phyloP scores from a whole-genome alignment of 176 grass and related monocot species.

The Echinochloa phyllopogon region DNA sequence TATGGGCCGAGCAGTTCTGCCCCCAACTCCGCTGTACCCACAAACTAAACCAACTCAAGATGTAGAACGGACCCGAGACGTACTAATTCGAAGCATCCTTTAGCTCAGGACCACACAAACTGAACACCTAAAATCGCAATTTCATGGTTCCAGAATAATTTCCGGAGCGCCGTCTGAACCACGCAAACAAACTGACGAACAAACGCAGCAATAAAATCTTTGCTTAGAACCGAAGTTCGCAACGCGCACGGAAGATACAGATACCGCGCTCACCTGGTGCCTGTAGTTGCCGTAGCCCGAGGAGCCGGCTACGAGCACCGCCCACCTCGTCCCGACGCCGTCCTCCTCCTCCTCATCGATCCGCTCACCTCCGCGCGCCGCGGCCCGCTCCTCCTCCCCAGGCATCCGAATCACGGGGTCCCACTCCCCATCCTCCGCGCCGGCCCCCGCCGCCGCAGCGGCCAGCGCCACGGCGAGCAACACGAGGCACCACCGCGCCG shows the following conservation, averaged over 20 bases:
- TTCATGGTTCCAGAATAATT: background rate
- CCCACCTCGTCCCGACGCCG: conserved; percentile 76
- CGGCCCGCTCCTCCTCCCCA: conserved; percentile 37
- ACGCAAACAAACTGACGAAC: background rate
- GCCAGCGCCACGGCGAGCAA: conserved; percentile 38
- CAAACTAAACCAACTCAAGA: background rate
- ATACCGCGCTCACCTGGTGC: conserved; percentile 63
- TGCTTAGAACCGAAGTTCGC: background rate
- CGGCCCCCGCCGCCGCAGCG: conserved; percentile 23
- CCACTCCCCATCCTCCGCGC: conserved; percentile 45
- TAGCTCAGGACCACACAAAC: background rate
- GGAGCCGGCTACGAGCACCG: conserved; percentile 91
- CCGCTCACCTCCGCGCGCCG: background rate
- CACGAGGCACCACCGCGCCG: conserved; percentile 28
- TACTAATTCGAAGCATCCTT: background rate
- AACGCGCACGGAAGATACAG: background rate
- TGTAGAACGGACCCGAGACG: background rate
- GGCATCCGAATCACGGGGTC: conserved; percentile 68
- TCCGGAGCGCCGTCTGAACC: background rate
- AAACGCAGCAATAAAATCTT: background rate
- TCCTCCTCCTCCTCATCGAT: conserved; percentile 26
- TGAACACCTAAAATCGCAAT: background rate
- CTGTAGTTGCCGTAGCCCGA: conserved; percentile 84
- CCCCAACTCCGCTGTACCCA: background rate
- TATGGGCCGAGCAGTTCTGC: background rate